Conservation (phyloP, 2,329 filamentous ascomycete species). For the Exophiala sp. region DNA sequence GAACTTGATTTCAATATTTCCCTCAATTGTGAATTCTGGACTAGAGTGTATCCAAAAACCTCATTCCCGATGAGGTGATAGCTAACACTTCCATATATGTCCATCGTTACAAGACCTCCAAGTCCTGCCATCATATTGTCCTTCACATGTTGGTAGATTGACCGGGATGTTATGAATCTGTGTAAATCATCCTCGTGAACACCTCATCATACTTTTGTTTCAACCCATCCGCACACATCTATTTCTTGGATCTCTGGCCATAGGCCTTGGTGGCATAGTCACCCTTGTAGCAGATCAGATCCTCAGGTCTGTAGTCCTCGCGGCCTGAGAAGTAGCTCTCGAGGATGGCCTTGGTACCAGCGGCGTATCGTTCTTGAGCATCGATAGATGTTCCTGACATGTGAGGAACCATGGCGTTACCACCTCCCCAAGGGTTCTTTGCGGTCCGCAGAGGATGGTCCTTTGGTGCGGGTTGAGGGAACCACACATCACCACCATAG, state of each 20-base stretch:
- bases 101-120: too few relatives aligned
- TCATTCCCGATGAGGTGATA: too few relatives aligned
- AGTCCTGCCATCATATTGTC: too few relatives aligned
- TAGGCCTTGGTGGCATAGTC: conserved; percentile 95
- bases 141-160: too few relatives aligned
- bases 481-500: conserved; percentile 61
- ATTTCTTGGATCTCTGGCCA: conserved; percentile 55
- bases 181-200: too few relatives aligned
- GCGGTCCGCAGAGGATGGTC: conserved; percentile 90
- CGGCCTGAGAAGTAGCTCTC: conserved; percentile 83
- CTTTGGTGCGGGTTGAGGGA: conserved; percentile 90
- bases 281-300: conserved; percentile 82
- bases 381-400: conserved; percentile 99
- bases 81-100: too few relatives aligned
- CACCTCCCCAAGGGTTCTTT: conserved; percentile 90
- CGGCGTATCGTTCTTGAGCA: conserved; percentile 86
- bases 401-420: conserved; percentile 98
- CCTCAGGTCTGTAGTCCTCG: conserved; percentile 81
- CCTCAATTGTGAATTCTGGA: too few relatives aligned
- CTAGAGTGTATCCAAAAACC: too few relatives aligned
- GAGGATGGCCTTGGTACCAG: conserved; percentile 82
- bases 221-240: conserved; percentile 1
- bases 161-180: too few relatives aligned
- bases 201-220: not conserved
- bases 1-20: too few relatives aligned